Evolutionary conservation across 1,284 basidiomycete genomes (phyloP).

Genomic region (Apiotrichum laibachii): DNA sequence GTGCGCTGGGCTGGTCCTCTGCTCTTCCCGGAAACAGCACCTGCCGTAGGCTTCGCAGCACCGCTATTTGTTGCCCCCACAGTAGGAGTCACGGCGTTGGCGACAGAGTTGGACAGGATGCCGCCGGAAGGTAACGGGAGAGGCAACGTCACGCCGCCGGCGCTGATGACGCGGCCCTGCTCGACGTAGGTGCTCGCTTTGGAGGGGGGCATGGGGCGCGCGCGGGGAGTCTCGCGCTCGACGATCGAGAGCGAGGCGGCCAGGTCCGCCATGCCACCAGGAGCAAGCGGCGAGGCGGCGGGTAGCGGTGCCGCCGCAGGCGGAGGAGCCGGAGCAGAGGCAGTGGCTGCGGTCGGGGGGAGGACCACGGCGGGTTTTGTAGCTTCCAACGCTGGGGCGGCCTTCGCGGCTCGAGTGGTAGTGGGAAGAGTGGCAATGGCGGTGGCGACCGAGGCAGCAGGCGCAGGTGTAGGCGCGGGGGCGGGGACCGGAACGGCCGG

Average conservation of each 20-base stretch:
- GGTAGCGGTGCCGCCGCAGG: not conserved
- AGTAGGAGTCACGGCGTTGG: no score
- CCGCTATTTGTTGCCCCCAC: no score
- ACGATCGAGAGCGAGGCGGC: slow-evolving; percentile 10
- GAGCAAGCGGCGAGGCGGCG: not conserved
- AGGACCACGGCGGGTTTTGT: no score
- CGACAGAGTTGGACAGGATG: not conserved
- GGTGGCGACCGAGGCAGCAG: no score
- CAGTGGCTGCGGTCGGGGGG: no score
- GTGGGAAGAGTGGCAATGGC: not conserved
- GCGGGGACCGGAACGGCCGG: not conserved
- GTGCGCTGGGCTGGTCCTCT: not conserved
- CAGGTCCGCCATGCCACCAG: slow-evolving; percentile 1
- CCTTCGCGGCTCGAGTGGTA: no score
- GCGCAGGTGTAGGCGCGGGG: no score
- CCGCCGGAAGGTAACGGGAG: not conserved
- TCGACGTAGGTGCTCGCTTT: not conserved
- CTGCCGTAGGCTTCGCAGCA: no score
- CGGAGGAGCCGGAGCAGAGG: not conserved
- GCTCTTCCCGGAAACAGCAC: not conserved
- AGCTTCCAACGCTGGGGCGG: no score
- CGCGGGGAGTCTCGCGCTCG: slow-evolving; percentile 15
- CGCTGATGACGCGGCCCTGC: slow-evolving; percentile 3
- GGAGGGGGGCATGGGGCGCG: not conserved
- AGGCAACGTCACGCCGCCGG: not conserved